Evolutionary conservation across 2,329 filamentous ascomycete species (phyloP).

Genomic region (Myriosclerotinia curreyana): DNA sequence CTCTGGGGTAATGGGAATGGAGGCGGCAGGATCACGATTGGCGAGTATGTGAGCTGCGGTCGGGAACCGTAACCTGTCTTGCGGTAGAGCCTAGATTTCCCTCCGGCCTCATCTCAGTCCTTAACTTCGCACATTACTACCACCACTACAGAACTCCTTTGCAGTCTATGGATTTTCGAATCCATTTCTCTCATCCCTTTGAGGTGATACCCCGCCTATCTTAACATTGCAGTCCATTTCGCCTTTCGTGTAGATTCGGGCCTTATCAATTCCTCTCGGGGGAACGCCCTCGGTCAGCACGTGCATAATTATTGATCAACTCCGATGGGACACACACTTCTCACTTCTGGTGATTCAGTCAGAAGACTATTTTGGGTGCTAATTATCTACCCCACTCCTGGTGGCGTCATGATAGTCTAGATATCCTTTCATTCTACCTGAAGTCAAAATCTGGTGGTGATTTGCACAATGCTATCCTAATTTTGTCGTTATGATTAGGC

Average conservation of each 20-base stretch:
- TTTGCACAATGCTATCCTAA: not conserved
- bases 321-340: not conserved
- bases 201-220: not conserved
- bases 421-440: not conserved
- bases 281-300: not conserved
- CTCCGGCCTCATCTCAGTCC: not conserved
- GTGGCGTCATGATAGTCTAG: not conserved
- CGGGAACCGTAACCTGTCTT: not conserved
- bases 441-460: not conserved
- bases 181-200: too few relatives aligned
- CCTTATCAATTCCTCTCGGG: not conserved
- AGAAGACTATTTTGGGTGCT: constrained; percentile 3
- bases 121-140: not conserved
- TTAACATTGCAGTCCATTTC: not conserved
- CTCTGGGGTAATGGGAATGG: not conserved
- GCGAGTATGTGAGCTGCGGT: not conserved
- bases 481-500: not conserved
- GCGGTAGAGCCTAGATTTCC: not conserved
- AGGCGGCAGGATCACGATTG: not conserved
- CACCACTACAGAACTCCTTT: not conserved
- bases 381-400: constrained; percentile 6
- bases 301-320: not conserved
- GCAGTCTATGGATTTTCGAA: not conserved
- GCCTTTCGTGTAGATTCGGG: not conserved
- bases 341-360: constrained; percentile 12